Conservation (phyloP, 352 stramenopile genomes). For the Phytophthora ramorum region DNA sequence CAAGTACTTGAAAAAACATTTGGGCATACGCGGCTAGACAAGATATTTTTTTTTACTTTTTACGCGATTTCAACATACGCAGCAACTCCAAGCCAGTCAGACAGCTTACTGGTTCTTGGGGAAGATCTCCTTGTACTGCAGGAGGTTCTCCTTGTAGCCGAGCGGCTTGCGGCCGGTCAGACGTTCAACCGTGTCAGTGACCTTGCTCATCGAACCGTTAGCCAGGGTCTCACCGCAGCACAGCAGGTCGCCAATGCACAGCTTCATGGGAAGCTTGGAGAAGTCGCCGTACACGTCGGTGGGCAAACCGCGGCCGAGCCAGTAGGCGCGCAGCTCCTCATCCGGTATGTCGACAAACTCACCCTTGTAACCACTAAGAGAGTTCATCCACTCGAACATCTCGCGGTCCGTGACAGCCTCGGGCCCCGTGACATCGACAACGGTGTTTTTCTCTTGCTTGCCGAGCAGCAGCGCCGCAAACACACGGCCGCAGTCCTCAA, state of each 20-base stretch:
- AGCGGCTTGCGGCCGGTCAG: slow-evolving; percentile 34
- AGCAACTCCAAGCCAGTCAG: too few species aligned
- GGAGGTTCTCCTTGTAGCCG: slow-evolving; percentile 32
- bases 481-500: slow-evolving; percentile 26
- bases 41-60: too few species aligned
- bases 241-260: slow-evolving; percentile 35
- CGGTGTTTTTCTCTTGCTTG: slow-evolving; percentile 31
- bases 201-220: slow-evolving; percentile 37
- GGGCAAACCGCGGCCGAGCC: slow-evolving; percentile 26
- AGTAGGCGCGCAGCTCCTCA: slow-evolving; percentile 21
- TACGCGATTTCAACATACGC: too few species aligned
- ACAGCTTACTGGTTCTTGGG: slow-evolving; percentile 28
- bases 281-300: slow-evolving; percentile 33
- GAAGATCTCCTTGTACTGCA: slow-evolving; percentile 36
- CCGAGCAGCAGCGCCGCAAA: slow-evolving; percentile 29
- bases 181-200: slow-evolving; percentile 34
- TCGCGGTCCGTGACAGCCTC: slow-evolving; percentile 18
- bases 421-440: slow-evolving; percentile 18
- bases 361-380: slow-evolving; percentile 22
- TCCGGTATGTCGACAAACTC: slow-evolving; percentile 29
- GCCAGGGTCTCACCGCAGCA: slow-evolving; percentile 35
- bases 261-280: slow-evolving; percentile 31
- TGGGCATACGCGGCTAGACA: too few species aligned
- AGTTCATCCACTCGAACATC: slow-evolving; percentile 33
- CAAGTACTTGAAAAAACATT: too few species aligned